A percentile compares a stretch with the other conserved stretches of the same genome.
phyloP scores from a whole-genome alignment of 73 alveolate species.

The Strombidium stylifer region DNA sequence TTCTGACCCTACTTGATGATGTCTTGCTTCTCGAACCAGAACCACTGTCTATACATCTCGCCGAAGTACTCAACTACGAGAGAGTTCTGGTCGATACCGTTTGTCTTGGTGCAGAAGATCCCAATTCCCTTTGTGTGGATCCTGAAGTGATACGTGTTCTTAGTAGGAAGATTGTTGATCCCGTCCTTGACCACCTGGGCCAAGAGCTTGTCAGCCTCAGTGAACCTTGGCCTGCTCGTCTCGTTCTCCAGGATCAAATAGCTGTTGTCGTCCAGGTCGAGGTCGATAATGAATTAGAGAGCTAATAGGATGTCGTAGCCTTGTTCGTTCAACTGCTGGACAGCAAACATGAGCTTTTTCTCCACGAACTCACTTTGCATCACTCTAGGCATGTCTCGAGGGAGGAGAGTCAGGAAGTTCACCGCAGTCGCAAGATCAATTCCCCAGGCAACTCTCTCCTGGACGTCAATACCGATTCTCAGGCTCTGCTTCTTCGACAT shows the following conservation, averaged over 20 bases:
- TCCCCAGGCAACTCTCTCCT: conserved; percentile 96
- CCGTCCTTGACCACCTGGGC: conserved; percentile 76
- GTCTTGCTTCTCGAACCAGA: conserved; percentile 98
- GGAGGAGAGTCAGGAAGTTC: conserved; percentile 78
- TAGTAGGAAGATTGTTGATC: conserved; percentile 54
- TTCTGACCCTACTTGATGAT: conserved; percentile 89
- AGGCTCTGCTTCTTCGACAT: conserved; percentile 70
- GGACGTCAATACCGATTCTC: conserved; percentile 72
- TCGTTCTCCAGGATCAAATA: too few relatives aligned
- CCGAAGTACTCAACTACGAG: conserved; percentile 95
- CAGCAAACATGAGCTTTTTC: conserved; percentile 76
- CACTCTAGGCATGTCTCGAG: conserved; percentile 71
- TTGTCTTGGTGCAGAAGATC: conserved; percentile 81
- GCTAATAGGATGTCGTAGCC: conserved; percentile 87
- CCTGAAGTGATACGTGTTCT: conserved; percentile 73
- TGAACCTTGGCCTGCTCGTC: conserved; percentile 48
- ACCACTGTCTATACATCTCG: conserved; percentile 94
- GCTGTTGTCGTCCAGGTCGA: too few relatives aligned
- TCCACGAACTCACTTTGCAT: conserved; percentile 76
- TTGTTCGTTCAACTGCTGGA: conserved; percentile 64
- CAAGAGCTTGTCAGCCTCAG: conserved; percentile 62
- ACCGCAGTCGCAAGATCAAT: conserved; percentile 90
- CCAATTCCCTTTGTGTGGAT: conserved; percentile 97
- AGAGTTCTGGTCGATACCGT: conserved; percentile 92
- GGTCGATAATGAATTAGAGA: conserved; percentile 68